Evolutionary conservation across 2,329 filamentous ascomycete genomes (phyloP).

Genomic region (Cladosporium velox): DNA sequence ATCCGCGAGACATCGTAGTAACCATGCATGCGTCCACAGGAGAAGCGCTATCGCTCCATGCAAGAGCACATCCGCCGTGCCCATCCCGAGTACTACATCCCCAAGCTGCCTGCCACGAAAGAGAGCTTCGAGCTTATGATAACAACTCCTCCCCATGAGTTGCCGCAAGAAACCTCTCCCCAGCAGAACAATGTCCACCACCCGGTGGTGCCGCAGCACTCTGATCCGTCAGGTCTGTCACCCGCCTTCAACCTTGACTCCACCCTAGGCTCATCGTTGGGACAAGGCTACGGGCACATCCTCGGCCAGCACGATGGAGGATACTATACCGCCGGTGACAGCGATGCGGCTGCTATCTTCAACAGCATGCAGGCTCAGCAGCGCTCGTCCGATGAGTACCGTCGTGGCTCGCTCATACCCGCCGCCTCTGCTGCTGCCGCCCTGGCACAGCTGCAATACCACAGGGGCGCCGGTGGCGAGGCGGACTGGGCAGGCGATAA

Average conservation of each 20-base stretch:
- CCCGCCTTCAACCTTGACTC: constrained; percentile 37
- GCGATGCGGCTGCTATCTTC: constrained; percentile 59
- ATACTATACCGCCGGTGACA: constrained; percentile 54
- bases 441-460: constrained; percentile 79
- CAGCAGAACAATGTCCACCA: constrained; percentile 31
- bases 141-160: constrained; percentile 78
- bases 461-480: constrained; percentile 64
- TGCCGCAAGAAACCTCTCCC: constrained; percentile 46
- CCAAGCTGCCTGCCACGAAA: constrained; percentile 95
- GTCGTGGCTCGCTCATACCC: constrained; percentile 63
- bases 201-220: constrained; percentile 26
- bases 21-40: constrained; percentile 54
- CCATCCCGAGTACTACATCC: constrained; percentile 95
- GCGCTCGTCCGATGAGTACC: constrained; percentile 68
- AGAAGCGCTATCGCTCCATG: constrained; percentile 97
- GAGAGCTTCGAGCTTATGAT: constrained; percentile 98
- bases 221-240: constrained; percentile 42
- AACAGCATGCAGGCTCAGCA: constrained; percentile 61
- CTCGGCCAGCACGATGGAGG: constrained; percentile 46
- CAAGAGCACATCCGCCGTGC: constrained; percentile 98
- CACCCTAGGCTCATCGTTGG: constrained; percentile 38
- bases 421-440: constrained; percentile 81
- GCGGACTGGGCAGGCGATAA: constrained; percentile 69
- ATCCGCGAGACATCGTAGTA: constrained; percentile 18
- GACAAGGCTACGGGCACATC: constrained; percentile 36